Evolutionary conservation across 2,329 filamentous ascomycete species (phyloP), one percentile per base, ranked within the genome.

Genomic region (Lachnellula occidentalis): DNA sequence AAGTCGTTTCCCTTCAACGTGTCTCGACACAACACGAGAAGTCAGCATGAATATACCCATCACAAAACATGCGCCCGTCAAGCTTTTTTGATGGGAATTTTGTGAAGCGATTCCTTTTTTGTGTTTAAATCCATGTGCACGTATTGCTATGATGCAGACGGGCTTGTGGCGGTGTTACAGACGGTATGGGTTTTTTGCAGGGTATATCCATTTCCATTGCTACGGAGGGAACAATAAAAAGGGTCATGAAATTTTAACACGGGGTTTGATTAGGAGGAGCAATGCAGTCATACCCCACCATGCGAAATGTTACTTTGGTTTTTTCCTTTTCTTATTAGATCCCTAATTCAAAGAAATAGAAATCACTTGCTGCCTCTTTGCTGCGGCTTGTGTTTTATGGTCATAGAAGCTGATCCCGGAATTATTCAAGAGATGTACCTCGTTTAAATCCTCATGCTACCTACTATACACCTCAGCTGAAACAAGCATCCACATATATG

Each of bases 1-100:
- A 67, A 90, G 88, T 94, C 71, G 88, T 95, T 69, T 91, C 88
- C 58, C 80, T 95, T 72, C 89, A 95, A 78, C 88, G 90, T 74
- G 88, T 94, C 63, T 92, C 90, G 53, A 94, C 88, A 58, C 88
- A 94, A 76, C 90, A 95, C 78, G 90, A 95, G 79, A 92, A 92
- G 81, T 88, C 84, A 64, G 78, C 84, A 73, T 92, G 87, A 74
- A 57, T 12, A 46, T 50, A 19, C 24, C 46, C 41, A 15, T 34
- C 11, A 9, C 1, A 14, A 5, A 37, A 7, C 34, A 37, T 34
- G 37, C 41, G 27, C 36, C 31, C 46, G 21, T 56, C 41, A 43
- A 27, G 34, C 39, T 46, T 53, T 50, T n/a, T 12, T 51, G 31
- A 41, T 46, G 43, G 8, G 34, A n/a, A 53, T 12, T 31, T 31